phyloP scores from a whole-genome alignment of 2,329 filamentous ascomycete species.

The Coniochaeta sp. region DNA sequence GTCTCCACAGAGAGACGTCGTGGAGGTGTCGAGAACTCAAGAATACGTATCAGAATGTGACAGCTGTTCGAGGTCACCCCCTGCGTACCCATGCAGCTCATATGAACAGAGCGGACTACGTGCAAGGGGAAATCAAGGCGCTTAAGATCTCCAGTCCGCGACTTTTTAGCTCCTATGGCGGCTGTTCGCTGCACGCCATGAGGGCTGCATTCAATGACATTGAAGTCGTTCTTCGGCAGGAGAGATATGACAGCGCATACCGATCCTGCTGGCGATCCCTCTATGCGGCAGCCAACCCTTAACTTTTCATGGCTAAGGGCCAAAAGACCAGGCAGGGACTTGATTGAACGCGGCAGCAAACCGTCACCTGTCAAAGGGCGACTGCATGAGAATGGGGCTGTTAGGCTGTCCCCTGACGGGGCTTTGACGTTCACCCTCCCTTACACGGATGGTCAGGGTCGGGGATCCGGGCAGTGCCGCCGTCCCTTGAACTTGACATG shows the following conservation, averaged over 20 bases:
- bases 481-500: neutral
- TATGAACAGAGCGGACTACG: neutral
- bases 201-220: neutral
- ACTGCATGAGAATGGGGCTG: neutral
- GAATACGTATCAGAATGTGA: neutral
- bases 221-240: neutral
- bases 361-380: neutral
- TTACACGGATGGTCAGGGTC: neutral
- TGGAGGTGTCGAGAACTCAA: neutral
- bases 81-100: neutral
- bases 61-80: neutral
- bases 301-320: neutral
- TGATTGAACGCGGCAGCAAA: neutral
- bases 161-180: neutral
- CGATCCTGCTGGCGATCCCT: neutral
- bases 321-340: neutral
- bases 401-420: neutral
- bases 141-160: neutral
- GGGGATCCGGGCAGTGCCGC: neutral
- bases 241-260: neutral
- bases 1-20: no score
- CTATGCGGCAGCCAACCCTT: neutral
- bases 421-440: neutral
- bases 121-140: neutral
- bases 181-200: neutral